Evolutionary conservation across 106 monocot genomes (phyloP).

Genomic region (Dendrobium catenatum): DNA sequence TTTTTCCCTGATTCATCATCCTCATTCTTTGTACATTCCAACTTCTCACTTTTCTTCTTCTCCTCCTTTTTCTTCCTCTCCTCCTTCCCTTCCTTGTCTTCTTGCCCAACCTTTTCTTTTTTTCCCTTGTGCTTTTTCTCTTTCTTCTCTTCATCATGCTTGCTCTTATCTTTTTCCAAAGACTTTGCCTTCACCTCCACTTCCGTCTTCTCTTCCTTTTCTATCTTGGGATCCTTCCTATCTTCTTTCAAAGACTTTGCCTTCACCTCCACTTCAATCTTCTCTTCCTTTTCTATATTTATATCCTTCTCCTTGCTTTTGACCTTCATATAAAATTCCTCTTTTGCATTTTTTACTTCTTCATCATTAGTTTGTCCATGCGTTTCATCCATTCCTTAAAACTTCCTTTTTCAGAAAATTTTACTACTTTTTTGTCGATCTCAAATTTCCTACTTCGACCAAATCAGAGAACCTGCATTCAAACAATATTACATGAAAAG

Average conservation of each 20-base stretch:
- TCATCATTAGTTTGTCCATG: neutral
- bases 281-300: neutral
- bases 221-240: neutral
- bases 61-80: neutral
- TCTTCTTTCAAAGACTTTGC: neutral
- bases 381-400: neutral
- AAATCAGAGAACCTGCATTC: slow-evolving; percentile 2
- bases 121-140: neutral
- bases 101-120: neutral
- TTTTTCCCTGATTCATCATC: neutral
- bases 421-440: neutral
- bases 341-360: neutral
- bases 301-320: slow-evolving; percentile 8
- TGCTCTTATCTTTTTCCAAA: neutral
- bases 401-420: neutral
- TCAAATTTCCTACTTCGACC: neutral
- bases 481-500: neutral
- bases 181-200: slow-evolving; percentile 6
- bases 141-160: slow-evolving; percentile 3
- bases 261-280: slow-evolving; percentile 6
- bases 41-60: neutral
- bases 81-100: slow-evolving; percentile 1
- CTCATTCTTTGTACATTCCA: neutral
- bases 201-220: neutral
- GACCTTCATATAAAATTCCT: slow-evolving; percentile 7